Base-by-base conservation (phyloP, 306 rosid species). In the Lotus japonicus region DNA sequence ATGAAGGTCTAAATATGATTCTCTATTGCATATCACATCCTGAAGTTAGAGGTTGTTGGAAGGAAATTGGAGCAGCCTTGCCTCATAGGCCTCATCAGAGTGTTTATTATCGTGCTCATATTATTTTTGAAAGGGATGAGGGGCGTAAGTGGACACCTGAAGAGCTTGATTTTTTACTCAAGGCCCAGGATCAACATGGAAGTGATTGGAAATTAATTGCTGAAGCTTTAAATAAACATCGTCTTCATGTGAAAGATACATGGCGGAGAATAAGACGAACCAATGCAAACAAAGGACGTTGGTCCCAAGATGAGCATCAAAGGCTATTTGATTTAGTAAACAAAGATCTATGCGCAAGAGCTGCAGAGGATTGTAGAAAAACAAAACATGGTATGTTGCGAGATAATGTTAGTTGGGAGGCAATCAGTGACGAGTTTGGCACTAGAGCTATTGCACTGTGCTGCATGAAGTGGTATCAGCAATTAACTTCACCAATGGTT, bases 361-460 rank as follows among this genome's bases (percentile, higher is more conserved):
- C 81, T 45, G 44, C 1, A 14, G 90, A 85, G 55, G 88, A 68
- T 8, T 6, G 2, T 18, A 87, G 71, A 46, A 87, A 59, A 79
- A 16, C 57, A 26, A 76, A 71, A 75, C 85, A 85, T 38, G 96
- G 96, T 12, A 89, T 87, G 95, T 59, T 92, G 72, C 88, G 89
- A 38, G 98, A 92, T 73, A 85, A 89, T 75, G 83, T 92, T 48
- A 51, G 80, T 64, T 89, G 98, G 98, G 90, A 86, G 81, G 79
- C 88, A 63, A 87, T 89, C 58, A 76, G 88, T 54, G 39, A 61
- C 23, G 76, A 67, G 69, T 52, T 92, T 75, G 39, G 63, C 9
- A 85, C 90, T 11, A 82, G 98, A 81, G 41, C 10, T 28, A 50
- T 72, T 72, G 23, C 65, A 3, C 0, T 0, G 13, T 85, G 90